Evolutionary conservation across 768 basidiomycete genomes (phyloP).

Genomic region (Russula griseocarnosa): DNA sequence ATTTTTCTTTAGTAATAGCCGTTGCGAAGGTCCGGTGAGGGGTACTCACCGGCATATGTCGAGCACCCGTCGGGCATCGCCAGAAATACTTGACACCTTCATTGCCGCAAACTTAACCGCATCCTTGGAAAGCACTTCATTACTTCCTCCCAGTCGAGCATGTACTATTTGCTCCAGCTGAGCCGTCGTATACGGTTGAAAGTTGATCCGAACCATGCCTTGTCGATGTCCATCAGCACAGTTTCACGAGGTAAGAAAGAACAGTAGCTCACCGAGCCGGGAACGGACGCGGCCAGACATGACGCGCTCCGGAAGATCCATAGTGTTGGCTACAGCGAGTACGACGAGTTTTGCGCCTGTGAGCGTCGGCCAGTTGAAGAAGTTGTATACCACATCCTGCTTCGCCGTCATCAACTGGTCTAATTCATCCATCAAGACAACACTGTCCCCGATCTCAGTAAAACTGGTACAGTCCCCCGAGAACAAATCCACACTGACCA

Average conservation of each 20-base stretch:
- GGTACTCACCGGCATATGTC: slow-evolving; percentile 81
- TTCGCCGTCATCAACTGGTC: slow-evolving; percentile 95
- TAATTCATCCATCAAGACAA: slow-evolving; percentile 97
- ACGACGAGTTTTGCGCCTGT: slow-evolving; percentile 86
- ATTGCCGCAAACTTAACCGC: slow-evolving; percentile 84
- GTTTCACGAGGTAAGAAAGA: not conserved
- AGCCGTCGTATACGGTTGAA: slow-evolving; percentile 75
- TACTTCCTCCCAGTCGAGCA: slow-evolving; percentile 61
- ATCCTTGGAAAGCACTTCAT: slow-evolving; percentile 56
- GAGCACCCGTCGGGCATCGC: slow-evolving; percentile 88
- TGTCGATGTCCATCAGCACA: not conserved
- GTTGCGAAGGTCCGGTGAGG: too few species aligned
- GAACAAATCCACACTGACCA: slow-evolving; percentile 58
- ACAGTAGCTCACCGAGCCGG: slow-evolving; percentile 63
- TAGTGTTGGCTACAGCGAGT: slow-evolving; percentile 95
- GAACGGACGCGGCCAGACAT: slow-evolving; percentile 91
- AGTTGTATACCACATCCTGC: slow-evolving; percentile 98
- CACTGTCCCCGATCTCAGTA: slow-evolving; percentile 45
- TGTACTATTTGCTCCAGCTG: slow-evolving; percentile 84
- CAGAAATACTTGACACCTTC: slow-evolving; percentile 75
- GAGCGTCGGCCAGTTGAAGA: slow-evolving; percentile 99
- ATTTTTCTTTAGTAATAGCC: not conserved
- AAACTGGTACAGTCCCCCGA: slow-evolving; percentile 8
- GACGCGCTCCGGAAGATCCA: slow-evolving; percentile 93
- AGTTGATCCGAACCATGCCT: slow-evolving; percentile 89